Evolutionary conservation across 139 green algal genomes (phyloP).

Genomic region (Haematococcus sp.): DNA sequence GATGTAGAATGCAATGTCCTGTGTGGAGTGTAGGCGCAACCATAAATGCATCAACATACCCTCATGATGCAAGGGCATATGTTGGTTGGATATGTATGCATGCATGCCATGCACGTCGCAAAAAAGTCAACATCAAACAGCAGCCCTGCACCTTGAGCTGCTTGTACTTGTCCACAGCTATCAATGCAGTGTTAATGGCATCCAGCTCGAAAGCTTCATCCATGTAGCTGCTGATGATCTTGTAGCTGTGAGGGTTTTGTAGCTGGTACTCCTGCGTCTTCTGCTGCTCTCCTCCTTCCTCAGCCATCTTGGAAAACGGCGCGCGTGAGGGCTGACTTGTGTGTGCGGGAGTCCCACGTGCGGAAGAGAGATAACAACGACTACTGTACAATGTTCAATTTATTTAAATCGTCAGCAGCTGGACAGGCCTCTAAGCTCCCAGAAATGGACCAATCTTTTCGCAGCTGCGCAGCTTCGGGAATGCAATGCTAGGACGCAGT

Average conservation of each 20-base stretch:
- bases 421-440: too few species aligned
- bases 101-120: background rate
- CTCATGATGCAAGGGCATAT: too few species aligned
- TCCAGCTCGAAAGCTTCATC: slow-evolving; percentile 46
- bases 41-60: slow-evolving; percentile 13
- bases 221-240: slow-evolving; percentile 46
- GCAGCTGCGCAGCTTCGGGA: too few species aligned
- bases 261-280: slow-evolving; percentile 37
- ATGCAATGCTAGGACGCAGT: too few species aligned
- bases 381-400: too few species aligned
- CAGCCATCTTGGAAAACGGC: slow-evolving; percentile 15
- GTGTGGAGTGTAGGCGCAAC: background rate
- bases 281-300: slow-evolving; percentile 3
- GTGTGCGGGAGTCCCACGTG: too few species aligned
- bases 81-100: background rate
- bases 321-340: too few species aligned
- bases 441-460: too few species aligned
- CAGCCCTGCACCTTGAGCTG: slow-evolving; percentile 38
- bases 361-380: too few species aligned
- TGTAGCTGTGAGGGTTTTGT: slow-evolving; percentile 35
- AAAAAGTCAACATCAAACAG: too few species aligned
- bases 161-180: slow-evolving; percentile 51
- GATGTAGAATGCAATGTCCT: slow-evolving; percentile 65
- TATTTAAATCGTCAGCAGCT: too few species aligned
- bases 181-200: slow-evolving; percentile 43